These are phyloP conservation scores for Lasiodiplodia theobromae DNA, from an alignment of 2,329 filamentous ascomycete genomes.

Conservation along the genomic window DNA sequence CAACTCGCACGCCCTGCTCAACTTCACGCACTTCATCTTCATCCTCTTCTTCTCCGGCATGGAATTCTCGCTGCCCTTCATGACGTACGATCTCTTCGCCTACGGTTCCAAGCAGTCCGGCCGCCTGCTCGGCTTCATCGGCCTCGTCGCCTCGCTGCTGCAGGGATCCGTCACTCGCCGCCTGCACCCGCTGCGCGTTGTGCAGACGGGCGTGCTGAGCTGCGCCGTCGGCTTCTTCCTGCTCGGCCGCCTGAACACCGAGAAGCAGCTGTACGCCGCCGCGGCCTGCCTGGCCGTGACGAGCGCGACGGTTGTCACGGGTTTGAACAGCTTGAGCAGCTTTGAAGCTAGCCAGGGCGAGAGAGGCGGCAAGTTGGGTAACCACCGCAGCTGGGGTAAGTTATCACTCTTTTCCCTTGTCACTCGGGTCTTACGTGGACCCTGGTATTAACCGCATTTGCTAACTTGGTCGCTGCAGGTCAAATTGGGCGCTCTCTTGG, in stretches of 20 bases:
- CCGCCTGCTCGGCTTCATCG: slow-evolving; percentile 86
- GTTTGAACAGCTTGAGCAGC: slow-evolving; percentile 88
- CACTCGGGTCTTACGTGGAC: background rate
- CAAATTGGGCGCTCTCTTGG: slow-evolving; percentile 88
- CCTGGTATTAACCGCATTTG: slow-evolving; percentile 31
- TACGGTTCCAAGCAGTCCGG: slow-evolving; percentile 84
- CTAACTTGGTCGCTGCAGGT: slow-evolving; percentile 57
- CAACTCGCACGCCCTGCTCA: slow-evolving; percentile 84
- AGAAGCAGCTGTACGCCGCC: slow-evolving; percentile 77
- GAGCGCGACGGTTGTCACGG: slow-evolving; percentile 92
- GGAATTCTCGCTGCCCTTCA: slow-evolving; percentile 96
- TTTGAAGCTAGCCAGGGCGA: slow-evolving; percentile 84
- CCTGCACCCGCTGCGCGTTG: slow-evolving; percentile 78
- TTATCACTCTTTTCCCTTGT: slow-evolving; percentile 1
- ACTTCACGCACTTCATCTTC: slow-evolving; percentile 86
- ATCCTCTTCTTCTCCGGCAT: slow-evolving; percentile 97
- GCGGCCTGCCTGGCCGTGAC: slow-evolving; percentile 87
- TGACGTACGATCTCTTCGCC: slow-evolving; percentile 93
- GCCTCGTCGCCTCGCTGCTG: slow-evolving; percentile 87
- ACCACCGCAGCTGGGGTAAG: slow-evolving; percentile 71
- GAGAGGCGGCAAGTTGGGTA: slow-evolving; percentile 84
- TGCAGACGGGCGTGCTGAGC: slow-evolving; percentile 78
- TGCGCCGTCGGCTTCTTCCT: slow-evolving; percentile 83
- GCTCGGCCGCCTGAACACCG: slow-evolving; percentile 72
- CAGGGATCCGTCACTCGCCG: slow-evolving; percentile 91